Conservation (phyloP, 2,329 filamentous ascomycete species). For the Sclerotinia nivalis region DNA sequence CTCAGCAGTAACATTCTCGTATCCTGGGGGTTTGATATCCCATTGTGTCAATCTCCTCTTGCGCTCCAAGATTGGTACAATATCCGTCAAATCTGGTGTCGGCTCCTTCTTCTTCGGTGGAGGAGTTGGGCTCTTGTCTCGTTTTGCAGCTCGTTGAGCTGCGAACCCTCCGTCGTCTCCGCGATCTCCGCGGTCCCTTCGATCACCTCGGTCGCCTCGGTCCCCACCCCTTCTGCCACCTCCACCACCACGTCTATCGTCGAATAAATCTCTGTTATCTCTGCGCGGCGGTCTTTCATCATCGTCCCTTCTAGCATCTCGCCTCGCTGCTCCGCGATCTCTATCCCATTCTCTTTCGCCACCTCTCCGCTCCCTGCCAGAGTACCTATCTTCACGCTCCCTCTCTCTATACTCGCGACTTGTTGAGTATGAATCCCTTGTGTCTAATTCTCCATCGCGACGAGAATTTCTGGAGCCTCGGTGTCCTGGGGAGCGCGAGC, state of each 20-base stretch:
- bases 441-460: conserved; percentile 65
- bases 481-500: conserved; percentile 84
- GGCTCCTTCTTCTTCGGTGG: conserved; percentile 90
- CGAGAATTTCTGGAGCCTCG: conserved; percentile 63
- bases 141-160: conserved; percentile 48
- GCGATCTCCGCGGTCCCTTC: conserved; percentile 47
- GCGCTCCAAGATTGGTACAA: conserved; percentile 78
- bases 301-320: conserved; percentile 66
- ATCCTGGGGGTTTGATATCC: conserved; percentile 98
- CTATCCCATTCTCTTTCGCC: conserved; percentile 78
- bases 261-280: conserved; percentile 60
- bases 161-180: conserved; percentile 49
- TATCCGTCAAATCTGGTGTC: conserved; percentile 88
- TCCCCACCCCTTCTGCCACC: conserved; percentile 51
- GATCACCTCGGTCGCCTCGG: conserved; percentile 46
- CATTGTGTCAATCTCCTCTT: conserved; percentile 95
- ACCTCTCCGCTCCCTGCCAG: conserved; percentile 61
- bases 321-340: conserved; percentile 61
- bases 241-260: conserved; percentile 56
- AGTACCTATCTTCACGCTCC: conserved; percentile 91
- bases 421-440: conserved; percentile 78
- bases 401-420: conserved; percentile 90
- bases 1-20: conserved; percentile 97
- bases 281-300: conserved; percentile 58
- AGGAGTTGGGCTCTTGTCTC: conserved; percentile 70